These are phyloP conservation scores for Aspergillus bertholletiae DNA, from an alignment of 495 filamentous ascomycete species.

Conservation along the genomic window DNA sequence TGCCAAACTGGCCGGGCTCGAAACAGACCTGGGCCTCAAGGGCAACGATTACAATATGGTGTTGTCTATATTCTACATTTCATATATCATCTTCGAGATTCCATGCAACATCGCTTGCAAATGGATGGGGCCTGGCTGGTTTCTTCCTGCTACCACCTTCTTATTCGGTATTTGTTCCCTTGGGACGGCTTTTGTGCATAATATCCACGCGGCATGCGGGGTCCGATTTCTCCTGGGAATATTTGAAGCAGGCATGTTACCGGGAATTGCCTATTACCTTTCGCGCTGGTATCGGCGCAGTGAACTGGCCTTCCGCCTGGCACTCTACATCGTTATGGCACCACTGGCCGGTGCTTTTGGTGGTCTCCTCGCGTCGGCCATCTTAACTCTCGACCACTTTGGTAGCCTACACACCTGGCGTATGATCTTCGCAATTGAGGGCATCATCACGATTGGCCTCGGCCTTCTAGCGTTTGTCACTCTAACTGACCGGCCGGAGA, in stretches of 20 bases:
- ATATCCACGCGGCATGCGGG: constrained; percentile 35
- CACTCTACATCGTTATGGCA: constrained; percentile 53
- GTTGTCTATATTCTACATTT: constrained; percentile 65
- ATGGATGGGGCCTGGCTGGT: constrained; percentile 49
- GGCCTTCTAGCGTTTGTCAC: constrained; percentile 54
- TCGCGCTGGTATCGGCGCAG: constrained; percentile 67
- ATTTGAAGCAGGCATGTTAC: constrained; percentile 68
- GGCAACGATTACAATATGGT: constrained; percentile 62
- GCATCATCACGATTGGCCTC: constrained; percentile 61
- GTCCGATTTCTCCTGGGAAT: constrained; percentile 57
- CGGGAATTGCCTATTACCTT: constrained; percentile 71
- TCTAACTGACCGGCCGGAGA: constrained; percentile 65
- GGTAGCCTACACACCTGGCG: constrained; percentile 57
- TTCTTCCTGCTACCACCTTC: constrained; percentile 42
- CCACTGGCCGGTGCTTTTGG: constrained; percentile 69
- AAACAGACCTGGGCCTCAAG: constrained; percentile 48
- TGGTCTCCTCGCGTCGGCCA: constrained; percentile 61
- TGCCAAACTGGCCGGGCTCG: constrained; percentile 36
- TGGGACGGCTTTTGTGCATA: constrained; percentile 46
- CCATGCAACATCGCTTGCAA: constrained; percentile 65
- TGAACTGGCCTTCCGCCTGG: constrained; percentile 61
- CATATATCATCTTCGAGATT: constrained; percentile 76
- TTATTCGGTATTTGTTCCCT: constrained; percentile 47
- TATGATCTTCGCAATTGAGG: constrained; percentile 74
- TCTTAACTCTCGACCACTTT: constrained; percentile 42